Conservation (phyloP, 768 basidiomycete species). For the Lactifluus piperatus region DNA sequence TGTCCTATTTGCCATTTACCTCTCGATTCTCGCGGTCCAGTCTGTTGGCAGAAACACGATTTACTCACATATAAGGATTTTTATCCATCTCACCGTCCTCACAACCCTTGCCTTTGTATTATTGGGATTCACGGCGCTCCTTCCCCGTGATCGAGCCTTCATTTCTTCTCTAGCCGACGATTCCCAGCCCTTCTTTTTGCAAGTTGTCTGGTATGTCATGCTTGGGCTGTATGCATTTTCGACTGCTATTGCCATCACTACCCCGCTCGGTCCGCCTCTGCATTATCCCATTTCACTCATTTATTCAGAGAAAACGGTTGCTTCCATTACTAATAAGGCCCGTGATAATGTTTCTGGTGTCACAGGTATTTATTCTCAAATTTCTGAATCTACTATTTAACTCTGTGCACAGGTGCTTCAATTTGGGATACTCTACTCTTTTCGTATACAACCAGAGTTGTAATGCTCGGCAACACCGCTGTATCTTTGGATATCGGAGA, state of each 20-base stretch:
- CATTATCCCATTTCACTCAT: slow-evolving; percentile 67
- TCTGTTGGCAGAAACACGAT: slow-evolving; percentile 42
- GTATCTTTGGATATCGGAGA: slow-evolving; percentile 79
- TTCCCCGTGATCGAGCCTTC: slow-evolving; percentile 39
- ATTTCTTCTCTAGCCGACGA: slow-evolving; percentile 19
- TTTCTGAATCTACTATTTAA: not conserved
- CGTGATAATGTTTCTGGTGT: slow-evolving; percentile 68
- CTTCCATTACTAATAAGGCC: slow-evolving; percentile 50
- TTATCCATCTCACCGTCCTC: slow-evolving; percentile 52
- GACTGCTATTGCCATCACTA: slow-evolving; percentile 36
- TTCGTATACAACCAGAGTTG: slow-evolving; percentile 79
- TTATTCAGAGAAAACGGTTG: slow-evolving; percentile 64
- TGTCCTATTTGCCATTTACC: slow-evolving; percentile 49
- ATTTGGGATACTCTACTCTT: slow-evolving; percentile 64
- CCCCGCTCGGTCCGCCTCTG: slow-evolving; percentile 65
- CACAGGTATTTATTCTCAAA: slow-evolving; percentile 30
- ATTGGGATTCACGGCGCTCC: slow-evolving; percentile 42
- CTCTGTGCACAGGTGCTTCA: slow-evolving; percentile 39
- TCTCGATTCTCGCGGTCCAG: slow-evolving; percentile 40
- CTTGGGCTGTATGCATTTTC: slow-evolving; percentile 42
- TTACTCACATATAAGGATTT: slow-evolving; percentile 28
- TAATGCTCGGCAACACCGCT: slow-evolving; percentile 71
- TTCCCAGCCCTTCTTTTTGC: slow-evolving; percentile 20
- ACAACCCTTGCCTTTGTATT: slow-evolving; percentile 40
- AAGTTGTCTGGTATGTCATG: slow-evolving; percentile 43